Base-by-base conservation (phyloP, 768 basidiomycete genomes). In the Phanerochaete carnosa region DNA sequence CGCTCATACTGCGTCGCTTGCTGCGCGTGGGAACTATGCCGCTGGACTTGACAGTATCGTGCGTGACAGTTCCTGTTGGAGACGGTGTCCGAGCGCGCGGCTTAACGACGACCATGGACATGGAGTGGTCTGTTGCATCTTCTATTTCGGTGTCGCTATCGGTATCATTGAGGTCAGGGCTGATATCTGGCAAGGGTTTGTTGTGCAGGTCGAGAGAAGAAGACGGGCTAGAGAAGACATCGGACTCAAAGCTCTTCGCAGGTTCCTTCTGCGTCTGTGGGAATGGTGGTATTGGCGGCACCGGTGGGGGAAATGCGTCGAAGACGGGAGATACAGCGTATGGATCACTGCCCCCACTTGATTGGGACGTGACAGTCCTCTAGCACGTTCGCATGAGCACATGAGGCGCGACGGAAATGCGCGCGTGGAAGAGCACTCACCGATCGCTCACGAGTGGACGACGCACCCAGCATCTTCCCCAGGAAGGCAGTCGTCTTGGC, bases 401-500 rank as follows among this genome's bases (percentile, higher is more conserved):
- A 25, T 25, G 47, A 25, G 47, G 23, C 16, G 47, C 23, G 47
- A 46, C 19, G 47, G 23, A 23, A 60, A 8, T 19, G 19, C 9
- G 23, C 25, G 16, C 9, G 47, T 25, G 62, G 37, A 46, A 53
- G 63, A 72, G 81, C 13, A 62, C 74, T 70, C 73, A 91, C 89
- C 57, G 85, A 86, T 73, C 88, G 83, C 70, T 91, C 89, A 52
- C 89, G 80, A 30, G 83, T 79, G 32, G 80, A 81, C 51, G 75
- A 79, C 65, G 87, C 82, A 3, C 90, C 89, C 39, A 88, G 74
- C 86, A 94, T 88, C 73, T 87, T 92, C 2, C 89, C 90, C 64
- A 89, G 77, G 69, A 94, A 86, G 49, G 89, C 89, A 66, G 83
- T 89, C n/a, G 90, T 90, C 71, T 90, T 93, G 37, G 85, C 81